A percentile compares a stretch with the other conserved stretches of the same genome.
These are phyloP conservation scores for Zoysia japonica DNA, from an alignment of 176 grass and related monocot species.

Conservation along the genomic window DNA sequence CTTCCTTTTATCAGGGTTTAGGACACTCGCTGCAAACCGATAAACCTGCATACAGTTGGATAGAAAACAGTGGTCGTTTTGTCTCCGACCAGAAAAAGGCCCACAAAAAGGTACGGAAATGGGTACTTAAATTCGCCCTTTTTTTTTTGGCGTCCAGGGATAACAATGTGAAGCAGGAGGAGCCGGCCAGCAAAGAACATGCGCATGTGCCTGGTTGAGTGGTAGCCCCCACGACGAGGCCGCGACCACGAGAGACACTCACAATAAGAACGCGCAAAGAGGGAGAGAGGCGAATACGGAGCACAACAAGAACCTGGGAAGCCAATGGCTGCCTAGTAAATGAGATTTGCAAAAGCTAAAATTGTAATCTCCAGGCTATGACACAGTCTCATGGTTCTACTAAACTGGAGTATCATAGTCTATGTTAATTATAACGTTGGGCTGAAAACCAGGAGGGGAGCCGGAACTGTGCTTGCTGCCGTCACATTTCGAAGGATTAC, in stretches of 20 bases:
- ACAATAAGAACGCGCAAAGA: background rate
- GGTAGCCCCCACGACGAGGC: background rate
- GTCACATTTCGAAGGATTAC: background rate
- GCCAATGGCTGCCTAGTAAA: background rate
- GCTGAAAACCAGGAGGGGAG: background rate
- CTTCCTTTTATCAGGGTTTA: background rate
- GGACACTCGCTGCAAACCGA: background rate
- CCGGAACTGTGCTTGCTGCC: background rate
- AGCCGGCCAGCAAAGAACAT: slow-evolving; percentile 15
- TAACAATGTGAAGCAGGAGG: slow-evolving; percentile 5
- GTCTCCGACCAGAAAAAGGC: slow-evolving; percentile 29
- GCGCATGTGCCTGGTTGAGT: slow-evolving; percentile 33
- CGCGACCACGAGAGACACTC: background rate
- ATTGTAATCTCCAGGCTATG: background rate
- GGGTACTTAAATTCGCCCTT: background rate
- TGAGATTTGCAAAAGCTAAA: background rate
- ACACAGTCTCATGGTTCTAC: background rate
- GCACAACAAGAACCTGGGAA: background rate
- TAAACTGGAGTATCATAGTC: background rate
- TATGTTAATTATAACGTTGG: background rate
- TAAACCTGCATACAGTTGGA: slow-evolving; percentile 28
- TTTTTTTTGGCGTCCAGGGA: background rate
- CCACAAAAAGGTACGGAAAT: slow-evolving; percentile 39
- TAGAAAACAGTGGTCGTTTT: slow-evolving; percentile 22
- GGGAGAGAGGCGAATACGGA: background rate